phyloP scores from a whole-genome alignment of 768 basidiomycete genomes.

The Rhodotorula babjevae region DNA sequence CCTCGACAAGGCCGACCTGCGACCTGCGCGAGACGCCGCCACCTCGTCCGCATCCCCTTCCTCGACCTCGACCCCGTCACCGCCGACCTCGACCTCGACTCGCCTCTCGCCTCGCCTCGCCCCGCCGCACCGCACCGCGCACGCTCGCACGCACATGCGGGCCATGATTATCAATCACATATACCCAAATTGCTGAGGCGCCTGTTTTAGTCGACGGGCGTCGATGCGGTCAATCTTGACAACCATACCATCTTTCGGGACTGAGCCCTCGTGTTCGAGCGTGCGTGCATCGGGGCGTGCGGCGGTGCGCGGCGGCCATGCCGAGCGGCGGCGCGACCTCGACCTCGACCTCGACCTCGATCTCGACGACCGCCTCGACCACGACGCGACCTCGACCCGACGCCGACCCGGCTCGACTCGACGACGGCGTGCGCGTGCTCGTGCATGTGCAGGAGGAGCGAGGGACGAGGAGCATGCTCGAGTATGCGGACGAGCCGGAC shows the following conservation, averaged over 20 bases:
- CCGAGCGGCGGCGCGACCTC: no score
- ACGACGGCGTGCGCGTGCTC: neutral
- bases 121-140: neutral
- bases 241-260: slow-evolving; percentile 49
- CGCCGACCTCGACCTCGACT: neutral
- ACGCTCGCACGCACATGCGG: neutral
- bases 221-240: slow-evolving; percentile 30
- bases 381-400: neutral
- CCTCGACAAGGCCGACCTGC: no score
- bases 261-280: slow-evolving; percentile 42
- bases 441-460: neutral
- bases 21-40: no score
- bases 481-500: neutral
- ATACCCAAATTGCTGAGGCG: slow-evolving; percentile 49
- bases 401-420: neutral
- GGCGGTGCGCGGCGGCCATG: no score
- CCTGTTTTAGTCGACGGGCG: slow-evolving; percentile 35
- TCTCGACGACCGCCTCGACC: no score
- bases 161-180: slow-evolving; percentile 46
- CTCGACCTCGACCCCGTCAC: neutral
- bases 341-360: no score
- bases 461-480: neutral
- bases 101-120: neutral
- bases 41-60: no score
- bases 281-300: no score